Evolutionary conservation across 345 rosid genomes (phyloP), one percentile per base, ranked within the genome.

Genomic region (Hibiscus tridactylites): DNA sequence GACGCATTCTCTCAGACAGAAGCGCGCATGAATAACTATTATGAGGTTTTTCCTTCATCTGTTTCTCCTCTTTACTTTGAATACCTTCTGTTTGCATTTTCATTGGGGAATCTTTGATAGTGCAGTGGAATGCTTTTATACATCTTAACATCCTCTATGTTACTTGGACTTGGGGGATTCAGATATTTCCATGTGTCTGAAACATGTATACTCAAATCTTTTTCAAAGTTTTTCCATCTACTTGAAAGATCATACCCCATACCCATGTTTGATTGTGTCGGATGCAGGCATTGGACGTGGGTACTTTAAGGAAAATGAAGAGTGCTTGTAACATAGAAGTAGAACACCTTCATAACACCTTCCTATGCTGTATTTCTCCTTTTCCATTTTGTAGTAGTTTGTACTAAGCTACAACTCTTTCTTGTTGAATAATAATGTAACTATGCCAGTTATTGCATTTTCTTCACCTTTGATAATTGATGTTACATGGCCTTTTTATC

Each of bases 1-100:
- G 88, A 80, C 65, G 90, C 91, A 79, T 79, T 95, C 83, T 87
- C 76, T 44, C 86, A 79, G 72, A 88, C 98, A 16, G 99, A 92
- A 86, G 92, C 90, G 60, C 76, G 83, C 79, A 70, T 95, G 91
- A 86, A 83, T 77, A 83, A 89, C 82, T 73, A 64, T 68, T 95
- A 95, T 54, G 99, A 95, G 98, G 99, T 95, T 78, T 74, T 52
- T 59, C 56, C 58, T 50, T 56, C 65, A 24, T n/a, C n/a, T n/a
- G 9, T 54, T 39, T 17, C 28, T 69, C 17, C 47, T 49, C 50
- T 42, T 72, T 37, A 46, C 59, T 57, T 44, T 19, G 29, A 4
- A 2, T 37, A 4, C n/a, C 11, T 69, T 53, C 5, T 39, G 8
- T 39, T 39, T 39, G 8, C 44, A 39, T 21, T 29, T 50, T 53